Base-by-base conservation (phyloP, 495 filamentous ascomycete species). In the Venustampulla echinocandica region DNA sequence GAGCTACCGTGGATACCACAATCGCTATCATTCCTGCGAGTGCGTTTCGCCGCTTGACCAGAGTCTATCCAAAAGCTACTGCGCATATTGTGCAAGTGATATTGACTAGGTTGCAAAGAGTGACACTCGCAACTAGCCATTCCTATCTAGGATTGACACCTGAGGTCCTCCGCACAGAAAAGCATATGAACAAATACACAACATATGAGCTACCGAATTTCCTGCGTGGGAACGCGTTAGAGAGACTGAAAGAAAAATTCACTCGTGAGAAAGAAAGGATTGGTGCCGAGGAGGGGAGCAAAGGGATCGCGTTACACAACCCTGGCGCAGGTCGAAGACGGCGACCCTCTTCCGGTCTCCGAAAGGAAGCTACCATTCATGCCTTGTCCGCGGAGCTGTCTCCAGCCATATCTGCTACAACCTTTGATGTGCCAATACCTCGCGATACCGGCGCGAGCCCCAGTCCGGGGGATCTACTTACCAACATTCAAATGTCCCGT, bases 71-170 rank as follows among this genome's bases (percentile, higher is more conserved):
- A 6, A 90, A 88, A 66, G 92, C 92, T 2, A 95, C 92, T 10
- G 85, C 93, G 4, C 92, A 98, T 61, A 96, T 98, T 50, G 87
- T 98, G 1, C 90, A 97, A 47, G 92, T 98, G 21, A 97, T 98
- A 42, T 63, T 98, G 22, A 96, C 92, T 1, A 74, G 92, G 47
- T 81, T 98, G 24, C 92, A 98, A 59, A 73, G 92, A 46, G 92
- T 98, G 15, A 97, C 93, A 1, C 84, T 98, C 33, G 81, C 87
- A 0, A 96, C 93, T 1, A 93, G 85, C 0, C 87, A 95, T 65
- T 82, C 87, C 6, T 98, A 98, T 57, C 79, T 98, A 13, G 92
- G 92, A 1, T 64, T 98, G 27, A 94, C 84, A 1, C 83, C 79
- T 32, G 93, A 98, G 50, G 90, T 98, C 0, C 67, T 97, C 17